Evolutionary conservation across 2,329 filamentous ascomycete species (phyloP), one percentile per base, ranked within the genome.

Genomic region (Davidsoniella neocaledoniae): DNA sequence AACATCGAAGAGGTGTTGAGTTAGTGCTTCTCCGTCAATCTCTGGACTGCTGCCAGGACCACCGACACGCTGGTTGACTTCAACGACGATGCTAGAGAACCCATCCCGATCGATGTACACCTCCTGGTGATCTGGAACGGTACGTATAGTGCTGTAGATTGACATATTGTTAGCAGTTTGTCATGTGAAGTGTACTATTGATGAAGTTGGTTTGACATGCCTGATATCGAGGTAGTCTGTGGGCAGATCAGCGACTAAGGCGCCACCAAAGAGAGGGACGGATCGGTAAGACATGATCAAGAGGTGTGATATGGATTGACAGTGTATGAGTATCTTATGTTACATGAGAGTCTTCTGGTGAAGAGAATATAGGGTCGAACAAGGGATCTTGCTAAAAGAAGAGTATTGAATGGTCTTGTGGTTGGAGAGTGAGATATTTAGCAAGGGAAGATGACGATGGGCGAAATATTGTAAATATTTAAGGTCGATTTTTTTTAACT

Each of bases 121-220:
- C 70, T 95, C 90, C 68, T 96, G 88, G 64, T 93, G 84, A 62
- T 90, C 81, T 46, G 83, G 83, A 4, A 88, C 78, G 65, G 86
- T 75, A 55, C 83, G 79, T 57, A 87, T 73, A 49, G 74, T 73
- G 66, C 82, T 86, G 54, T 48, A 33, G 17, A 21, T 43, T 37
- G 2, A 38, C 3, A 16, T 57, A 56, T 56, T 51, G 44, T 38
- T 21, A 46, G 5, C 5, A 14, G 23, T 25, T 8, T 5, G 9
- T 12, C 16, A 12, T 29, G 29, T 23, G 5, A 29, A 41, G 23
- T 9, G 37, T 43, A 37, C 37, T 26, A 21, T 4, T 26, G 2
- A 19, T 40, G 12, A 36, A 25, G 29, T 46, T 49, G 43, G 50
- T 25, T 36, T 46, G 44, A 51, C 64, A 55, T 67, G 85, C 83